phyloP scores from a whole-genome alignment of 306 rosid genomes.

The Rubus parviflorus region DNA sequence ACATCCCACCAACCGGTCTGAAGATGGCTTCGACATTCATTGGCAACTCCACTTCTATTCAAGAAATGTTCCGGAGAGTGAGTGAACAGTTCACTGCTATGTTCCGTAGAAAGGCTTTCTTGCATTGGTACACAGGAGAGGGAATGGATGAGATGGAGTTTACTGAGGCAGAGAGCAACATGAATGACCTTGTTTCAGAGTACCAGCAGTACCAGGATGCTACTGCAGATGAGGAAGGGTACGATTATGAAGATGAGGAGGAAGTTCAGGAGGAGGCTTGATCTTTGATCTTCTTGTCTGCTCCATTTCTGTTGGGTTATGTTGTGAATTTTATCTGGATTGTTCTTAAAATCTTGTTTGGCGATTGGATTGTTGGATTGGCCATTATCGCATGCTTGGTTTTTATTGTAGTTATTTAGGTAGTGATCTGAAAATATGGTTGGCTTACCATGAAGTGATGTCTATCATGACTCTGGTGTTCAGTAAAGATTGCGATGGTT shows the following conservation, averaged over 20 bases:
- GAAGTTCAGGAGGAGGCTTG: slow-evolving; percentile 51
- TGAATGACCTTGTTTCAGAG: slow-evolving; percentile 63
- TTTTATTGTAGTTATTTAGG: slow-evolving; percentile 29
- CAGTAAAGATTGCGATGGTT: neutral
- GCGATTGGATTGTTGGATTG: slow-evolving; percentile 39
- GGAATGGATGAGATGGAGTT: slow-evolving; percentile 74
- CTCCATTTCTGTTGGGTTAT: slow-evolving; percentile 17
- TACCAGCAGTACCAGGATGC: slow-evolving; percentile 76
- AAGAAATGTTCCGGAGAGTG: slow-evolving; percentile 72
- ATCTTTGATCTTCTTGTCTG: neutral
- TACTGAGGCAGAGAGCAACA: slow-evolving; percentile 62
- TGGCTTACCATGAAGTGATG: slow-evolving; percentile 8
- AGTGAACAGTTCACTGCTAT: slow-evolving; percentile 75
- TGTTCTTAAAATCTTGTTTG: slow-evolving; percentile 51
- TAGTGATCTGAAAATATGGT: slow-evolving; percentile 27
- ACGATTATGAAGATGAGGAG: slow-evolving; percentile 57
- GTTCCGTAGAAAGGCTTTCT: slow-evolving; percentile 80
- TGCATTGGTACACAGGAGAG: slow-evolving; percentile 67
- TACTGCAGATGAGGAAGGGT: slow-evolving; percentile 61
- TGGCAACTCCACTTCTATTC: slow-evolving; percentile 69
- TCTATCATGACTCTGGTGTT: neutral
- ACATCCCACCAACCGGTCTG: slow-evolving; percentile 66
- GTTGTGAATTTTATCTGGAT: slow-evolving; percentile 25
- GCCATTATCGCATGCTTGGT: slow-evolving; percentile 16
- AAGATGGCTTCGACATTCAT: slow-evolving; percentile 68